Base-by-base conservation (phyloP, 768 basidiomycete species). In the Cystofilobasidium capitatum region DNA sequence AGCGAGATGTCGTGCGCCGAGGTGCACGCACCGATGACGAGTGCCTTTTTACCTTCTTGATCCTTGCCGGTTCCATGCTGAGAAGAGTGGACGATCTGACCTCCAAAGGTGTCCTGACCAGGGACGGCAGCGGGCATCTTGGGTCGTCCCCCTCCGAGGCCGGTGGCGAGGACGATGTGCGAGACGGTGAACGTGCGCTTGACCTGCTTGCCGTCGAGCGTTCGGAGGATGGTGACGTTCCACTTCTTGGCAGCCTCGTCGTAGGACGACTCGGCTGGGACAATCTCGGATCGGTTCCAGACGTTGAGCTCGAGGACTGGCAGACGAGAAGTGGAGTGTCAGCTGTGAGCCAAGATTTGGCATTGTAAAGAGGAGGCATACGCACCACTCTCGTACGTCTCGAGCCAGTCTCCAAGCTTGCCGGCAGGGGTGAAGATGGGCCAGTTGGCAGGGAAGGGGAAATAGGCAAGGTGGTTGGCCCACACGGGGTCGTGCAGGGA, bases 401-500 rank as follows among this genome's bases (percentile, higher is more conserved):
- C 86, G 3, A 88, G 79, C 84, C 85, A 87, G 68, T 84, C 82
- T 0, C 85, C 86, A 17, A 87, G 75, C 78, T 84, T 84, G 26
- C 77, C 77, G 17, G 84, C 84, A 5, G 85, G 84, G 4, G 80
- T 79, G 58, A 79, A 85, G 6, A 83, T 81, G 0, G 83, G 84
- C 84, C 84, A 85, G 22, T 80, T 81, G 1, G 80, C 70, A 5
- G 84, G 85, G 75, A 85, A 85, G 29, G 70, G 71, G 44, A 75
- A 65, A 72, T 87, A 84, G 9, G 85, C 83, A 75, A 86, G 78
- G 70, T 85, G 74, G 64, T 78, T 80, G 84, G 79, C 72, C 85
- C 85, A 86, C 66, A 86, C 83, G 29, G 84, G 81, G 74, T 85
- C 84, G 72, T 88, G 86, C 35, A 87, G 75, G 58, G 84, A 85